A percentile compares a stretch with the other conserved stretches of the same genome.
These are phyloP conservation scores for Periconia macrospinosa DNA, from an alignment of 2,329 filamentous ascomycete genomes.

Conservation along the genomic window DNA sequence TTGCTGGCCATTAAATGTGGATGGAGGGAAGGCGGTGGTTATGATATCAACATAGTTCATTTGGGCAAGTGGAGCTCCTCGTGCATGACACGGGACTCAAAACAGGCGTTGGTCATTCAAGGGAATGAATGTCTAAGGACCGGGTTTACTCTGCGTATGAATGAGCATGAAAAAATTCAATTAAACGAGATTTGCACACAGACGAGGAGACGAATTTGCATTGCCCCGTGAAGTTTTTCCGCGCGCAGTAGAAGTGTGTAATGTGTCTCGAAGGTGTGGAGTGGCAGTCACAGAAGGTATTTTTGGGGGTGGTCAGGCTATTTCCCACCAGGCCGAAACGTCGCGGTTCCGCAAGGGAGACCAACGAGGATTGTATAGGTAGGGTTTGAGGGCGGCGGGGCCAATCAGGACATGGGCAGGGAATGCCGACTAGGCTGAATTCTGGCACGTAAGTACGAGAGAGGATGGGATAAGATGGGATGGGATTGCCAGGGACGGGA, in stretches of 20 bases:
- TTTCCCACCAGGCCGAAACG: constrained; percentile 11
- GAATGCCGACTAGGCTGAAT: neutral
- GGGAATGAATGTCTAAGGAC: constrained; percentile 32
- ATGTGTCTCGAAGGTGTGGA: constrained; percentile 1
- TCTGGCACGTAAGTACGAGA: neutral
- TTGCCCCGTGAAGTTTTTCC: neutral
- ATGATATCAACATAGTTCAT: constrained; percentile 26
- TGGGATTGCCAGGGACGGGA: no score
- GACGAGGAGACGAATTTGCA: neutral
- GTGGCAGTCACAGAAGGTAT: constrained; percentile 3
- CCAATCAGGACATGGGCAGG: neutral
- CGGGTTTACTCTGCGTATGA: constrained; percentile 36
- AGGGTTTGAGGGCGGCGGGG: neutral
- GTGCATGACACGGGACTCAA: constrained; percentile 30
- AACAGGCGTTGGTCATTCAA: constrained; percentile 41
- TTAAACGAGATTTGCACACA: constrained; percentile 3
- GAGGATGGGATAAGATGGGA: neutral
- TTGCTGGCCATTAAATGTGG: constrained; percentile 53
- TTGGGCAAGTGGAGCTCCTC: constrained; percentile 29
- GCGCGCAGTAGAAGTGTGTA: constrained; percentile 1
- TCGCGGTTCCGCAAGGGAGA: constrained; percentile 4
- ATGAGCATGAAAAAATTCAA: constrained; percentile 35
- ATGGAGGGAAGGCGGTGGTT: constrained; percentile 17
- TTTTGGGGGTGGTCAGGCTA: constrained; percentile 1
- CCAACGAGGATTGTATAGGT: neutral